Conservation (phyloP, 352 stramenopile genomes). For the Phytophthora pluvialis region DNA sequence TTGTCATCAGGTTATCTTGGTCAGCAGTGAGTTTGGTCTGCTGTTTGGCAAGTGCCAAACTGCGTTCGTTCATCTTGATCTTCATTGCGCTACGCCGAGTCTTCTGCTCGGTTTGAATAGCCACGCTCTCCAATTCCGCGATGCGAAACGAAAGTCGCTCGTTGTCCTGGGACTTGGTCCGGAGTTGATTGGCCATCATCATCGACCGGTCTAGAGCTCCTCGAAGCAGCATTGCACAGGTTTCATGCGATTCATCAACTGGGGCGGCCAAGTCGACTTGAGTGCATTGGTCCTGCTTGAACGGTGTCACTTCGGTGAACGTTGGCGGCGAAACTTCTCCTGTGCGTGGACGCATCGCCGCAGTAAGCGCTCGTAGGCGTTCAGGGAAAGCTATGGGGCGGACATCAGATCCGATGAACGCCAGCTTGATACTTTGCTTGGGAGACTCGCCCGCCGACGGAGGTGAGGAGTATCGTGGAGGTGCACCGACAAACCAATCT, state of each 20-base stretch:
- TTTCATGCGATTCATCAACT: not conserved
- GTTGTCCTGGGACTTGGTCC: slow-evolving; percentile 48
- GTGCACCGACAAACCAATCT: slow-evolving; percentile 14
- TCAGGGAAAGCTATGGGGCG: slow-evolving; percentile 24
- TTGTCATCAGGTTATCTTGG: slow-evolving; percentile 39
- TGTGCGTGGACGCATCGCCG: not conserved
- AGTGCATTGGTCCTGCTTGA: slow-evolving; percentile 38
- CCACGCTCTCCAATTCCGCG: slow-evolving; percentile 27
- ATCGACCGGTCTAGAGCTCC: slow-evolving; percentile 50
- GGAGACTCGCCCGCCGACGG: not conserved
- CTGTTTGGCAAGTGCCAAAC: slow-evolving; percentile 44
- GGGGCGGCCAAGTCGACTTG: slow-evolving; percentile 32
- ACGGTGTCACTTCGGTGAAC: slow-evolving; percentile 36
- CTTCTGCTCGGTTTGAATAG: slow-evolving; percentile 26
- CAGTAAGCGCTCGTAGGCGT: slow-evolving; percentile 37
- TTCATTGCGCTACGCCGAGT: slow-evolving; percentile 33
- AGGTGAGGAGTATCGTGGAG: slow-evolving; percentile 3
- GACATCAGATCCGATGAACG: slow-evolving; percentile 25
- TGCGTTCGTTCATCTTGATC: slow-evolving; percentile 35
- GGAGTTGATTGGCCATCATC: slow-evolving; percentile 42
- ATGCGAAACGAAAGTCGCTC: slow-evolving; percentile 45
- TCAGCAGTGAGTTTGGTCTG: slow-evolving; percentile 35
- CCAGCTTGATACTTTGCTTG: slow-evolving; percentile 35
- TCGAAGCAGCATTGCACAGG: slow-evolving; percentile 24
- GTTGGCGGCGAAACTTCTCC: slow-evolving; percentile 11